Evolutionary conservation across 495 filamentous ascomycete genomes (phyloP).

Genomic region (Delitschia confertaspora): DNA sequence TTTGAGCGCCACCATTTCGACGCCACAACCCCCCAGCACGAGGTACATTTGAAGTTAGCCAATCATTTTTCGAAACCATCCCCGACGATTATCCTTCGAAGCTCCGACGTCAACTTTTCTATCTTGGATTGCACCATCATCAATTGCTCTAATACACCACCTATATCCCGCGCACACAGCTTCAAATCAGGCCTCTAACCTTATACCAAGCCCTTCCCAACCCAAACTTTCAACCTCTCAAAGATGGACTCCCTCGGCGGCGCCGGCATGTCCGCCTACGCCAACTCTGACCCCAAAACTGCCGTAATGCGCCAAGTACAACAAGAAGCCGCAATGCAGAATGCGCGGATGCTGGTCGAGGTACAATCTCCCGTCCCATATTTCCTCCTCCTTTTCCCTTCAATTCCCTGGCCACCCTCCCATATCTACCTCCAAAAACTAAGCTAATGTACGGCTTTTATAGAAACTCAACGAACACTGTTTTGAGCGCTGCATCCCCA

Average conservation of each 20-base stretch:
- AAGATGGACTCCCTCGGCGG: conserved; percentile 27
- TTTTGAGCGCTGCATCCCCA: conserved; percentile 85
- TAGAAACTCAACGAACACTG: conserved; percentile 97
- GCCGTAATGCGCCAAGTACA: conserved; percentile 65
- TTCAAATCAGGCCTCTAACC: too few species aligned
- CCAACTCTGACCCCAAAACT: conserved; percentile 50
- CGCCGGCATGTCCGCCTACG: conserved; percentile 19
- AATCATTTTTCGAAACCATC: too few species aligned
- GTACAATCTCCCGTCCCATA: conserved; percentile 38
- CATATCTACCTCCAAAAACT: not conserved
- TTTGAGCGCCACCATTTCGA: too few species aligned
- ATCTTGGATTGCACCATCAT: too few species aligned
- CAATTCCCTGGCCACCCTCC: not conserved
- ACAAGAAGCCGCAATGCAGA: conserved; percentile 63
- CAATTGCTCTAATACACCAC: too few species aligned
- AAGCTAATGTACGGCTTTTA: conserved; percentile 1
- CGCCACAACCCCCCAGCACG: too few species aligned
- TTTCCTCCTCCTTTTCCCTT: conserved; percentile 1
- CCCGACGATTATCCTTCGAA: too few species aligned
- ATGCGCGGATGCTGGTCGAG: conserved; percentile 65
- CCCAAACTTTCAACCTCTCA: too few species aligned
- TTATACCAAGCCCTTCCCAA: too few species aligned
- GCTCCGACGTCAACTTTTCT: too few species aligned
- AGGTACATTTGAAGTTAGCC: too few species aligned
- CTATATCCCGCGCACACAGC: too few species aligned